These are phyloP conservation scores for Malassezia dermatis DNA, from an alignment of 1,284 basidiomycete species.

Conservation along the genomic window DNA sequence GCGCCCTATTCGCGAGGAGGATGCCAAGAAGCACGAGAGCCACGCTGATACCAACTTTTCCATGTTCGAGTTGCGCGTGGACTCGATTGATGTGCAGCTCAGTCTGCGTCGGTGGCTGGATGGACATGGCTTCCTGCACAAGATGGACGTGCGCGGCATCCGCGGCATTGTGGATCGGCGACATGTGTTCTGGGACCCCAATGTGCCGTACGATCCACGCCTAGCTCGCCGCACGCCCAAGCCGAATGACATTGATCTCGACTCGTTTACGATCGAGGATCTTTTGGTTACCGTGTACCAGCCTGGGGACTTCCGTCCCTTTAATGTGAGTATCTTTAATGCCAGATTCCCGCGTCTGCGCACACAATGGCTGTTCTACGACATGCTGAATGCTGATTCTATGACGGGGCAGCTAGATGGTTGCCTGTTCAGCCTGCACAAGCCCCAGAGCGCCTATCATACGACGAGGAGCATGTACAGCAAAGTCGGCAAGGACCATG, in stretches of 20 bases:
- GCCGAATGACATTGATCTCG: slow-evolving; percentile 83
- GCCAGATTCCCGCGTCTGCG: slow-evolving; percentile 76
- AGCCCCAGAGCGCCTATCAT: slow-evolving; percentile 86
- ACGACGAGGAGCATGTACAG: slow-evolving; percentile 53
- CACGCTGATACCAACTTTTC: slow-evolving; percentile 41
- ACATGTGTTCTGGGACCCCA: slow-evolving; percentile 75
- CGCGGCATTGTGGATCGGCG: slow-evolving; percentile 85
- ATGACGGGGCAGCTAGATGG: slow-evolving; percentile 97
- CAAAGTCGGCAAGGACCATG: slow-evolving; percentile 4
- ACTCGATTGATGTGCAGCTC: slow-evolving; percentile 91
- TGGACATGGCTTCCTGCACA: slow-evolving; percentile 82
- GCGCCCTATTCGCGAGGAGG: slow-evolving; percentile 29
- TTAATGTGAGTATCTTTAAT: slow-evolving; percentile 83
- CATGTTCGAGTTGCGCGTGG: slow-evolving; percentile 50
- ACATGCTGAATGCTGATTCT: slow-evolving; percentile 67
- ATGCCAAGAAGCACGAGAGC: slow-evolving; percentile 19
- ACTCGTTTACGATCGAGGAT: slow-evolving; percentile 79
- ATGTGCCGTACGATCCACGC: slow-evolving; percentile 65
- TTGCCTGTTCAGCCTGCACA: slow-evolving; percentile 90
- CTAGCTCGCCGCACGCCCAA: slow-evolving; percentile 64
- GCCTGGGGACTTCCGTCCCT: slow-evolving; percentile 76
- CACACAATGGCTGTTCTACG: slow-evolving; percentile 92
- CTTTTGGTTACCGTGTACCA: slow-evolving; percentile 90
- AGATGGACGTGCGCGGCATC: slow-evolving; percentile 84
- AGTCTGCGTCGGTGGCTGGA: slow-evolving; percentile 86